phyloP scores from a whole-genome alignment of 2,329 filamentous ascomycete genomes.

The Magnaporthales sp. region DNA sequence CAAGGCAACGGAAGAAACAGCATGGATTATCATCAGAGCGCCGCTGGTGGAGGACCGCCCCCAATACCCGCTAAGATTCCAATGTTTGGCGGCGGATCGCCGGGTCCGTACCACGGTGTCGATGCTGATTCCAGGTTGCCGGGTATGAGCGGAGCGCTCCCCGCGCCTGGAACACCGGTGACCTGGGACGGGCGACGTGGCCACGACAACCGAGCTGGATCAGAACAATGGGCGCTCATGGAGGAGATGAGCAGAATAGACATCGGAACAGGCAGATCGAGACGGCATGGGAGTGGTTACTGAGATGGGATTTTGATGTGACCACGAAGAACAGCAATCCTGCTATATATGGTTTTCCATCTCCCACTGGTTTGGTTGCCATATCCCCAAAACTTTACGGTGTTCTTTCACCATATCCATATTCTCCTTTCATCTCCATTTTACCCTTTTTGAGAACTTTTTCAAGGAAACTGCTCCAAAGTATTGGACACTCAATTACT shows the following conservation, averaged over 20 bases:
- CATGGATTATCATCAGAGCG: slow-evolving; percentile 16
- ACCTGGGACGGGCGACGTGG: slow-evolving; percentile 15
- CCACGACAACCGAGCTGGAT: slow-evolving; percentile 27
- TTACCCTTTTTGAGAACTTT: neutral
- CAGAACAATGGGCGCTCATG: slow-evolving; percentile 46
- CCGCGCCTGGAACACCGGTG: slow-evolving; percentile 9
- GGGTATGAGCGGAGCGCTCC: slow-evolving; percentile 24
- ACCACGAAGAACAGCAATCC: neutral
- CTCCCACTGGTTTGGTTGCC: neutral
- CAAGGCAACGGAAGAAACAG: slow-evolving; percentile 19
- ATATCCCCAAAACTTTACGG: neutral
- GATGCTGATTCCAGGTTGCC: slow-evolving; percentile 2
- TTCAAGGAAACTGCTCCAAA: neutral
- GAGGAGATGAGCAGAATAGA: slow-evolving; percentile 64
- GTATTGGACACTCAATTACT: neutral
- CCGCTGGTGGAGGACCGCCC: slow-evolving; percentile 29
- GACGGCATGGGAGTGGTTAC: slow-evolving; percentile 29
- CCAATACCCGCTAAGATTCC: slow-evolving; percentile 66
- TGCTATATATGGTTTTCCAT: neutral
- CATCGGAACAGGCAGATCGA: slow-evolving; percentile 50
- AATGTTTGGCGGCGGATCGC: slow-evolving; percentile 37
- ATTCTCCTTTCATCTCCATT: neutral
- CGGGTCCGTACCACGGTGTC: slow-evolving; percentile 8
- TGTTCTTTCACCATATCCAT: neutral
- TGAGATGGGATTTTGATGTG: neutral